These are phyloP conservation scores for Acacia concinna DNA, from an alignment of 331 rosid genomes.

Conservation along the genomic window DNA sequence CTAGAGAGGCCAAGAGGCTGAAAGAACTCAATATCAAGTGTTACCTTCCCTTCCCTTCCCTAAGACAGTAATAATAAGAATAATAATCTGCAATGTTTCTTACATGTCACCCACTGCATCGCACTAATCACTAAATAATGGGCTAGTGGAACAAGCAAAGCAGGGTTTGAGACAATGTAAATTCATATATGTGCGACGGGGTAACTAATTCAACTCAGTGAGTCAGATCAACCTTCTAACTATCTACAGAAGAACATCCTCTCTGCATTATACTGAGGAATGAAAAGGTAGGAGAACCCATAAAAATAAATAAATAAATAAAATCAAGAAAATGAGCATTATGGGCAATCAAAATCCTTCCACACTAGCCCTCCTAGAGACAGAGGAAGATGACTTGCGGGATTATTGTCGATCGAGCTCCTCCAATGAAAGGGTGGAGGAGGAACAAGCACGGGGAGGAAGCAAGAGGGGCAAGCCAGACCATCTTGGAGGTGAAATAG, in stretches of 20 bases:
- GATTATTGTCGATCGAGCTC: constrained; percentile 53
- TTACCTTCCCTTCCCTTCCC: constrained; percentile 10
- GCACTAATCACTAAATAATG: neutral
- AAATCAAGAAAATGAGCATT: constrained; percentile 18
- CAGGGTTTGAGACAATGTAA: neutral
- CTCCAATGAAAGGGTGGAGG: constrained; percentile 52
- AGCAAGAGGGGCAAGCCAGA: constrained; percentile 39
- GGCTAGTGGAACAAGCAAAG: neutral
- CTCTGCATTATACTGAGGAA: constrained; percentile 16
- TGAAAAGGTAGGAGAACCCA: constrained; percentile 40
- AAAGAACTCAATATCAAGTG: constrained; percentile 4
- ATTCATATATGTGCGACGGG: neutral
- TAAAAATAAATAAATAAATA: constrained; percentile 20
- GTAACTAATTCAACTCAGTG: constrained; percentile 36
- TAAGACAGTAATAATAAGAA: too few relatives aligned
- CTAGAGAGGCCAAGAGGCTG: constrained; percentile 31
- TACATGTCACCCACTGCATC: neutral
- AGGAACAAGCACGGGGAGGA: constrained; percentile 56
- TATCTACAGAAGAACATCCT: constrained; percentile 53
- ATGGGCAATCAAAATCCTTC: constrained; percentile 65
- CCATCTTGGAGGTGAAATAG: constrained; percentile 54
- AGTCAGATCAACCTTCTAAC: constrained; percentile 32
- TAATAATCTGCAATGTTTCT: neutral
- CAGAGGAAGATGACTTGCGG: constrained; percentile 50
- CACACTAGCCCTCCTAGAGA: constrained; percentile 48